Conservation (phyloP, 306 rosid species). For the Mucuna pruriens region DNA sequence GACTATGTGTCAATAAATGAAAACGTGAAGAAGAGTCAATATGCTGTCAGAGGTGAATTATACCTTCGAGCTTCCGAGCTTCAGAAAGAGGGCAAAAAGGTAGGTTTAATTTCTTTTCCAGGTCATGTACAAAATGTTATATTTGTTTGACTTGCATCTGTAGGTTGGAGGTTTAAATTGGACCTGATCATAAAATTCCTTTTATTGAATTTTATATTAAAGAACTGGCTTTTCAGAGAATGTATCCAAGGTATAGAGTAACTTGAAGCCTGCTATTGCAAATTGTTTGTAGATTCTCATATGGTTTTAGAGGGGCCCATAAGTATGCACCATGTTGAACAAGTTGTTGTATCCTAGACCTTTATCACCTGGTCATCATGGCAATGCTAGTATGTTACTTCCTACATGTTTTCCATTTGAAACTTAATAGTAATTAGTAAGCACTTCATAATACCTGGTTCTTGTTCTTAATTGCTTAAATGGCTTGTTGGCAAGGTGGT, state of each 20-base stretch:
- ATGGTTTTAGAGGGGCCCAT: neutral
- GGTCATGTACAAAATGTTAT: neutral
- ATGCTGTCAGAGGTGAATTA: conserved; percentile 96
- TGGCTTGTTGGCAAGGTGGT: neutral
- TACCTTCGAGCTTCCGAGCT: conserved; percentile 97
- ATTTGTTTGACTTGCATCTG: conserved; percentile 30
- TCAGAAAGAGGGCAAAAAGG: conserved; percentile 98
- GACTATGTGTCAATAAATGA: conserved; percentile 78
- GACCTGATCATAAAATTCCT: conserved; percentile 12
- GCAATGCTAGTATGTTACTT: conserved; percentile 23
- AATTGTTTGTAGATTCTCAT: conserved; percentile 7
- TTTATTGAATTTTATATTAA: neutral
- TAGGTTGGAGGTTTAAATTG: neutral
- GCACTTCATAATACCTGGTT: neutral
- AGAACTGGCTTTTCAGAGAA: neutral
- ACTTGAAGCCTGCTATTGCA: conserved; percentile 7
- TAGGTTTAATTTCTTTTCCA: conserved; percentile 35
- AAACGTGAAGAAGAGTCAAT: conserved; percentile 91
- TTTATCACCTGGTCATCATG: conserved; percentile 1
- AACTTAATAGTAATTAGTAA: neutral
- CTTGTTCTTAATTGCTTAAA: conserved; percentile 12
- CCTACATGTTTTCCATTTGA: neutral
- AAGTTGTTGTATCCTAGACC: conserved; percentile 4
- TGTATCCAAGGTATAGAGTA: conserved; percentile 13
- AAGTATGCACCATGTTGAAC: neutral